Evolutionary conservation across 345 rosid species (phyloP).

Genomic region (Passiflora organensis): DNA sequence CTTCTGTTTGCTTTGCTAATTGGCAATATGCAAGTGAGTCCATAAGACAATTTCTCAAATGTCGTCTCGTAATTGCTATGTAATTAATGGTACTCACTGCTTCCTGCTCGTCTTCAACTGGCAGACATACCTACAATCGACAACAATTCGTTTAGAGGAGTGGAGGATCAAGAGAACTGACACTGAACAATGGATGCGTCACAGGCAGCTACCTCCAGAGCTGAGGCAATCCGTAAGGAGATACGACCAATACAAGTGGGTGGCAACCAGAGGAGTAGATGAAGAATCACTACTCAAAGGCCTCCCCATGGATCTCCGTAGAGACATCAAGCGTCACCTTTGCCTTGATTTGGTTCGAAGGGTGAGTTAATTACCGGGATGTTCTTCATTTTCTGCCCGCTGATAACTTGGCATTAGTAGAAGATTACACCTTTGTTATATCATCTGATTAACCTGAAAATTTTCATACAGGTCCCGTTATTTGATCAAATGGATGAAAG

Average conservation of each 20-base stretch:
- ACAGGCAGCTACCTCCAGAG: constrained; percentile 74
- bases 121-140: constrained; percentile 82
- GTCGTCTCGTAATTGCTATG: no score
- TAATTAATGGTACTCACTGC: no score
- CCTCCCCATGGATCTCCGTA: constrained; percentile 72
- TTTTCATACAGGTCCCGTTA: constrained; percentile 57
- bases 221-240: constrained; percentile 58
- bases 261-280: constrained; percentile 82
- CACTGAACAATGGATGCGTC: constrained; percentile 93
- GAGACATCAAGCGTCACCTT: constrained; percentile 88
- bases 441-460: no score
- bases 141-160: constrained; percentile 74
- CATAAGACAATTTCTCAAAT: no score
- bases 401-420: no score
- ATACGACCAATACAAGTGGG: constrained; percentile 83
- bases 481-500: constrained; percentile 94
- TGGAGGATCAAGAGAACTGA: constrained; percentile 93
- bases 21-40: constrained; percentile 88
- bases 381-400: no score
- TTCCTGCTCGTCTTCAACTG: neutral
- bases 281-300: constrained; percentile 73
- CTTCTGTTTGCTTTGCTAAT: constrained; percentile 90
- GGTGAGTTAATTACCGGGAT: no score
- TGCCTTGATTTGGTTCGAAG: constrained; percentile 86
- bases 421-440: no score